Conservation (phyloP, 257 asterid species). For the Nicotiana paniculata region DNA sequence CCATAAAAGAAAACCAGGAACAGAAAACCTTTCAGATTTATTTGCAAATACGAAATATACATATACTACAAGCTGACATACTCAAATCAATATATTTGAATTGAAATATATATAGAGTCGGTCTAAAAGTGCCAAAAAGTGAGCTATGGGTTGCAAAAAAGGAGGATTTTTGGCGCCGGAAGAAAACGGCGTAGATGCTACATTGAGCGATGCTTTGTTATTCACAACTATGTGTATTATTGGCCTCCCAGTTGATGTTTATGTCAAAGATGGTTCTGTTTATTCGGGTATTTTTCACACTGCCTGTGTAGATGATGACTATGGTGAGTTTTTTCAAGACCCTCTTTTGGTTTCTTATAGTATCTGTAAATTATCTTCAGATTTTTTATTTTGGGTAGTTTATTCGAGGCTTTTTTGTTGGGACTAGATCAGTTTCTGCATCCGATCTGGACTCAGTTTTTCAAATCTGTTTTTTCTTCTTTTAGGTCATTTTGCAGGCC, state of each 20-base stretch:
- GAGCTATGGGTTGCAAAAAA: slow-evolving; percentile 57
- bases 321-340: slow-evolving; percentile 33
- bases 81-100: not conserved
- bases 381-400: not conserved
- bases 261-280: slow-evolving; percentile 72
- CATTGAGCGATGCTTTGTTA: slow-evolving; percentile 51
- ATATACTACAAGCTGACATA: not conserved
- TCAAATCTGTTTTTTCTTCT: not conserved
- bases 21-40: not conserved
- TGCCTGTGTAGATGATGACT: slow-evolving; percentile 59
- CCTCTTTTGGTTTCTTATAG: not conserved
- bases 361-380: slow-evolving; percentile 1
- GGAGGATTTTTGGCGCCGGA: slow-evolving; percentile 25
- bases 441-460: slow-evolving; percentile 10
- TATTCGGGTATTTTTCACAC: slow-evolving; percentile 84
- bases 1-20: not conserved
- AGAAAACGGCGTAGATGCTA: slow-evolving; percentile 24
- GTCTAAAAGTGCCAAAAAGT: not conserved
- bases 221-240: slow-evolving; percentile 66
- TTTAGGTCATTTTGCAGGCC: not conserved
- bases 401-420: not conserved
- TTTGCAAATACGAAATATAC: not conserved
- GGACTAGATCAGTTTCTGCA: slow-evolving; percentile 11
- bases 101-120: not conserved
- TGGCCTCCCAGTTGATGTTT: slow-evolving; percentile 77